Evolutionary conservation across 2,329 filamentous ascomycete species (phyloP).

Genomic region (Celoporthe dispersa): DNA sequence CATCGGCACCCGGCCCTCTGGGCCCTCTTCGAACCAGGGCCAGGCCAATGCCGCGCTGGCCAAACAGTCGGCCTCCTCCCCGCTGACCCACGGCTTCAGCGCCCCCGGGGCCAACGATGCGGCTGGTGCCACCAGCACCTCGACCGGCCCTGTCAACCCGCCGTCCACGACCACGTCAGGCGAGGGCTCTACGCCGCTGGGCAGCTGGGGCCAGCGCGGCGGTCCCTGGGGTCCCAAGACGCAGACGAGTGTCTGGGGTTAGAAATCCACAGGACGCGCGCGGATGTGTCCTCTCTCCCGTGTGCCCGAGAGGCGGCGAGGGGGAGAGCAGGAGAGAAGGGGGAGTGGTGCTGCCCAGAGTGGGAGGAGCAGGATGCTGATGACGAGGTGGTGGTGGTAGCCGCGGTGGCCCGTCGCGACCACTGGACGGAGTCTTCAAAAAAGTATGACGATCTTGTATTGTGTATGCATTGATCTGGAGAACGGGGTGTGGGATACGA

Average conservation of each 20-base stretch:
- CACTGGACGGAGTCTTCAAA: constrained; percentile 1
- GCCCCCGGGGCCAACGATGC: constrained; percentile 56
- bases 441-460: constrained; percentile 14
- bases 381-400: background rate
- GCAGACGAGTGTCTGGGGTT: constrained; percentile 95
- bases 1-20: constrained; percentile 85
- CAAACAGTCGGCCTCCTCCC: constrained; percentile 91
- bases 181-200: constrained; percentile 46
- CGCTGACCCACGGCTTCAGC: constrained; percentile 74
- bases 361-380: background rate
- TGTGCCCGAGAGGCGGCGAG: background rate
- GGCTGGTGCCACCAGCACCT: constrained; percentile 46
- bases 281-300: too few relatives aligned
- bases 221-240: constrained; percentile 67
- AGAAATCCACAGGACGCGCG: constrained; percentile 36
- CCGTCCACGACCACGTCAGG: constrained; percentile 49
- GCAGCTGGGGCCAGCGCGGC: constrained; percentile 60
- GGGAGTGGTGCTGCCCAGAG: background rate
- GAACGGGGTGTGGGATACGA: constrained; percentile 26
- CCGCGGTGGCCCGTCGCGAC: background rate
- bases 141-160: constrained; percentile 58
- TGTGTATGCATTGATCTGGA: constrained; percentile 28
- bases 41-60: too few relatives aligned
- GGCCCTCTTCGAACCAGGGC: constrained; percentile 47
- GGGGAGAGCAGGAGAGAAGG: background rate